phyloP scores from a whole-genome alignment of 495 filamentous ascomycete genomes.

The Hypoxylon subgilvum region DNA sequence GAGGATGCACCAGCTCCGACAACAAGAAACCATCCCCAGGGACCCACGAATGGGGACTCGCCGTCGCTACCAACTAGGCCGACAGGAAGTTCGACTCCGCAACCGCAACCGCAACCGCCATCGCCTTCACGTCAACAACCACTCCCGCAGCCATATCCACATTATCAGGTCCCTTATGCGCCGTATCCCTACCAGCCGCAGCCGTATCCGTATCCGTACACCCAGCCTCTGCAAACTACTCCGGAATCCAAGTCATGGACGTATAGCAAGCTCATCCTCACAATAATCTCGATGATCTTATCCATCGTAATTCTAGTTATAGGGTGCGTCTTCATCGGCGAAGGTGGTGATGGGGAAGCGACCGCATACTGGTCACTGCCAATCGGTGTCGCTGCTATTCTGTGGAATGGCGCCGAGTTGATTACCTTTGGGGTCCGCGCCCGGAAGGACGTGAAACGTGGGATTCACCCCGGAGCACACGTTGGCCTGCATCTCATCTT shows the following conservation, averaged over 20 bases:
- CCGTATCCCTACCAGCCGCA: constrained; percentile 27
- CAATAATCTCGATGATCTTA: constrained; percentile 30
- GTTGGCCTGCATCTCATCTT: constrained; percentile 47
- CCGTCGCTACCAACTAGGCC: constrained; percentile 1
- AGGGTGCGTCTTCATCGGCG: constrained; percentile 21
- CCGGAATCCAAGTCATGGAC: constrained; percentile 28
- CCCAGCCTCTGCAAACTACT: constrained; percentile 25
- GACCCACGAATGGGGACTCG: neutral
- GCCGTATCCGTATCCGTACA: constrained; percentile 25
- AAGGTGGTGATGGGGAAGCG: neutral
- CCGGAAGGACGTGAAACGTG: constrained; percentile 33
- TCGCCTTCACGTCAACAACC: constrained; percentile 21
- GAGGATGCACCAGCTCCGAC: constrained; percentile 6
- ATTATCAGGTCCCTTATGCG: constrained; percentile 17
- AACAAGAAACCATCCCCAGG: neutral
- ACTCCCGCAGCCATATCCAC: constrained; percentile 18
- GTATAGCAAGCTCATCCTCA: constrained; percentile 41
- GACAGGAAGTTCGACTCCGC: neutral
- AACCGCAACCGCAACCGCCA: constrained; percentile 6
- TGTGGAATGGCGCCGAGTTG: constrained; percentile 48
- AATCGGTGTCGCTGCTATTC: constrained; percentile 39
- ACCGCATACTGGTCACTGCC: constrained; percentile 19
- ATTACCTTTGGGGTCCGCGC: constrained; percentile 37
- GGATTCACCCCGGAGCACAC: constrained; percentile 47
- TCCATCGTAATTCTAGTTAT: constrained; percentile 41